phyloP scores from a whole-genome alignment of 768 basidiomycete species.

The Tephrocybe rancida region DNA sequence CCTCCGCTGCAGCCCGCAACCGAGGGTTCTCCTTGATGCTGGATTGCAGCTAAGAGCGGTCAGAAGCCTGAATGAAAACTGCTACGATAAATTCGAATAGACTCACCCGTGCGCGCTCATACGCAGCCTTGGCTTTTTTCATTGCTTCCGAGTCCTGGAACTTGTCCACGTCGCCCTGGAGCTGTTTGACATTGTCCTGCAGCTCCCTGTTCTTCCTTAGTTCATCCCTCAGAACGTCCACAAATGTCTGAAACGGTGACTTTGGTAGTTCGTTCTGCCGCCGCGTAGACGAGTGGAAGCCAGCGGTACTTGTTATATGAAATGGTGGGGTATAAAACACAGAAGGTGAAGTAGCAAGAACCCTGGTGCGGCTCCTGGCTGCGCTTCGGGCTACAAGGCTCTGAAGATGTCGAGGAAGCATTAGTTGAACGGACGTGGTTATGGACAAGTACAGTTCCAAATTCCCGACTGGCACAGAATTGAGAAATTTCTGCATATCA shows the following conservation, averaged over 20 bases:
- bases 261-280: constrained; percentile 70
- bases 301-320: constrained; percentile 37
- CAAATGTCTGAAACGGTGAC: constrained; percentile 96
- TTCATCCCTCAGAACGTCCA: no score
- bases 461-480: no score
- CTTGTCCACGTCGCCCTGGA: constrained; percentile 97
- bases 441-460: no score
- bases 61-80: constrained; percentile 7
- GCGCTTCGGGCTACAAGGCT: constrained; percentile 39
- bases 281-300: constrained; percentile 70
- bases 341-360: constrained; percentile 21
- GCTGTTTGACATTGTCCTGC: constrained; percentile 96
- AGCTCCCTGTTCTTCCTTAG: constrained; percentile 91
- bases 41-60: constrained; percentile 67
- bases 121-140: constrained; percentile 88
- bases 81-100: background rate
- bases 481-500: no score
- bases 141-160: constrained; percentile 96
- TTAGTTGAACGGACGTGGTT: constrained; percentile 15
- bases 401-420: constrained; percentile 48
- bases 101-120: constrained; percentile 91
- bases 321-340: constrained; percentile 35
- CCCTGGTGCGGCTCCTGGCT: constrained; percentile 27
- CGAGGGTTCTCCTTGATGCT: constrained; percentile 96
- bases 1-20: constrained; percentile 90